Base-by-base conservation (phyloP, 2,329 filamentous ascomycete genomes). In the Trichoderma endophyticum region DNA sequence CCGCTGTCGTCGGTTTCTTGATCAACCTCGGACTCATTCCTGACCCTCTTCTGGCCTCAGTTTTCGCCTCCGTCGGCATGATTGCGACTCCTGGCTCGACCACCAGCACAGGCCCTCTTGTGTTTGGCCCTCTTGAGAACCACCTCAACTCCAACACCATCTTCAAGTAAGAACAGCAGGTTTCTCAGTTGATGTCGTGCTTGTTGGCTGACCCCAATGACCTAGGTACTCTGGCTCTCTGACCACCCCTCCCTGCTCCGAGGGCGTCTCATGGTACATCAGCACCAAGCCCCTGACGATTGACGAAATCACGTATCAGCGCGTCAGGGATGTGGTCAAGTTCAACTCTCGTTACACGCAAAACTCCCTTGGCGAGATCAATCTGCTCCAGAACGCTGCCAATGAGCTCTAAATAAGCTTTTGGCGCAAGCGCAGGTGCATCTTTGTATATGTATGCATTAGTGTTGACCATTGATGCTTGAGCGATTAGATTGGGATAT, bases 161-260 rank as follows among this genome's bases (percentile, higher is more conserved):
- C 65, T 74, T 73, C 28, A 77, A 74, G 79, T 79, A 66, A 77
- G 78, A 9, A 2, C 18, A 14, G 12, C 1, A 2, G 11, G 5
- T 14, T 15, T 3, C 2, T 59, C 28, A 18, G 3, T 18, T 30
- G 11, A 11, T 1, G 12, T 26, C 1, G 24, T 14, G 18, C 15
- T 43, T 59, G 15, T 57, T 34, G 4, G n/a, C 32, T 60, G 12
- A 63, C 8, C 4, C 4, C 30, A 6, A 21, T 61, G 5, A n/a
- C 18, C 12, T n/a, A 72, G 64, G 5, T 91, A 91, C 81, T 78
- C 79, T 14, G 89, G 89, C 24, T 89, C 87, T 21, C 82, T 91
- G 61, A 91, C 89, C 54, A 90, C 88, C 0, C 89, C 89, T 24
- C 89, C 89, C 4, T 91, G 89, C 80, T 82, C 83, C 18, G 88